Evolutionary conservation across 208 protist genomes (phyloP).

Genomic region (Leishmania tropica): DNA sequence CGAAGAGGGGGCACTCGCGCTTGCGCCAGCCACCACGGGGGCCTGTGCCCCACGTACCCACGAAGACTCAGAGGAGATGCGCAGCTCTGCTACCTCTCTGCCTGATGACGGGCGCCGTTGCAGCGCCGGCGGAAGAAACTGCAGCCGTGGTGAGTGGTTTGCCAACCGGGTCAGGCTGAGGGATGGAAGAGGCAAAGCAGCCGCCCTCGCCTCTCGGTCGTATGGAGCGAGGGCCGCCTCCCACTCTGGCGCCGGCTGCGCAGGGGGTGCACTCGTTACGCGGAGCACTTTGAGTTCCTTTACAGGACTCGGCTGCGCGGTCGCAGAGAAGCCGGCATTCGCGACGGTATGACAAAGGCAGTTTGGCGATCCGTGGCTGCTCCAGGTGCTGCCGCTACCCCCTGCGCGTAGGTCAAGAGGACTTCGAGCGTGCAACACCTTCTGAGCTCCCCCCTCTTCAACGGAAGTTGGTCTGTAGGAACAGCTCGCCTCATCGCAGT

Average conservation of each 20-base stretch:
- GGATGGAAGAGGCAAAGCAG: neutral
- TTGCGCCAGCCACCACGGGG: neutral
- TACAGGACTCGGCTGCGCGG: neutral
- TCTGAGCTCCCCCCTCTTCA: neutral
- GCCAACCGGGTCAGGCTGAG: neutral
- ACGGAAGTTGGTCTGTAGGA: neutral
- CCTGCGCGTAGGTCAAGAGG: neutral
- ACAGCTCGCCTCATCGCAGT: neutral
- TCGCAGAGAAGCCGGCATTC: neutral
- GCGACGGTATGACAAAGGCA: conserved; percentile 11
- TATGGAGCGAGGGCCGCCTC: neutral
- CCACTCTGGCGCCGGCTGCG: neutral
- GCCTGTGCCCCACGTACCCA: neutral
- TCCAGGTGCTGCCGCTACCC: conserved; percentile 3
- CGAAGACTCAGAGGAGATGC: conserved; percentile 11
- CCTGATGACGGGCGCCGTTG: neutral
- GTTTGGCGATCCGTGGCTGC: conserved; percentile 11
- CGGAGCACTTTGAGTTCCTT: neutral
- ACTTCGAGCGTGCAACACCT: neutral
- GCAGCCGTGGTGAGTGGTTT: conserved; percentile 1
- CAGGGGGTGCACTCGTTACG: neutral
- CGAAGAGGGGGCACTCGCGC: neutral
- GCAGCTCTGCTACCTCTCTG: neutral
- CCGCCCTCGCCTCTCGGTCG: neutral
- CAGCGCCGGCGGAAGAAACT: neutral